Base-by-base conservation (phyloP, 495 filamentous ascomycete genomes). In the Aspergillus kassunensis region DNA sequence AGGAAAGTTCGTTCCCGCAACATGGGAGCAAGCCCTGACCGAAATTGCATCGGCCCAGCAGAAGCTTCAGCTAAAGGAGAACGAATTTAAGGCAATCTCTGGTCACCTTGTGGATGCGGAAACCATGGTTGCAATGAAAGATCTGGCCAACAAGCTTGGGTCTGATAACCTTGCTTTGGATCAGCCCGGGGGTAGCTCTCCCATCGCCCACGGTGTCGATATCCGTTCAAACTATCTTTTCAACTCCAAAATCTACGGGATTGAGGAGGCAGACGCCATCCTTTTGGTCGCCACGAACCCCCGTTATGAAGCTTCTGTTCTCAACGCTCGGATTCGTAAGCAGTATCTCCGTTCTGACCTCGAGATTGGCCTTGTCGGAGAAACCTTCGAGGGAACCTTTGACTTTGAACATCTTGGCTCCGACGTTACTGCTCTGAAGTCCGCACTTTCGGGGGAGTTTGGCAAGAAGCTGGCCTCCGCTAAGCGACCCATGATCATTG, bases 291-390 rank as follows among this genome's bases (percentile, higher is more conserved):
- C 91, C 54, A 96, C 90, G 53, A 98, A 98, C 73, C 88, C 93
- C 23, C 84, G 93, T 48, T 86, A 92, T 57, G 93, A 98, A 71
- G 93, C 93, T 39, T 90, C 93, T 35, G 88, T 90, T 50, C 78
- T 98, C 18, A 98, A 98, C 64, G 91, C 92, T 42, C 87, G 93
- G 53, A 98, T 98, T 61, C 80, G 93, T 53, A 98, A 98, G 74
- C 93, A 97, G 68, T 98, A 92, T 84, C 75, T 98, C 33, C 86
- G 92, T 54, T 96, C 93, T 27, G 91, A 98, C 64, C 81, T 98
- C 20, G 86, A 97, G 65, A 79, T 98, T 58, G 93, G 88, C 50
- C 82, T 97, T 53, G 85, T 98, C 47, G 93, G 93, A 53, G 89
- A 97, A 71, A 66, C 83, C 16, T 98, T 93, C 69, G 82, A 95